Percentiles rank a stretch among this genome's conserved stretches.
These are phyloP conservation scores for Skeletonema costatum DNA, from an alignment of 108 stramenopile genomes.

Conservation along the genomic window DNA sequence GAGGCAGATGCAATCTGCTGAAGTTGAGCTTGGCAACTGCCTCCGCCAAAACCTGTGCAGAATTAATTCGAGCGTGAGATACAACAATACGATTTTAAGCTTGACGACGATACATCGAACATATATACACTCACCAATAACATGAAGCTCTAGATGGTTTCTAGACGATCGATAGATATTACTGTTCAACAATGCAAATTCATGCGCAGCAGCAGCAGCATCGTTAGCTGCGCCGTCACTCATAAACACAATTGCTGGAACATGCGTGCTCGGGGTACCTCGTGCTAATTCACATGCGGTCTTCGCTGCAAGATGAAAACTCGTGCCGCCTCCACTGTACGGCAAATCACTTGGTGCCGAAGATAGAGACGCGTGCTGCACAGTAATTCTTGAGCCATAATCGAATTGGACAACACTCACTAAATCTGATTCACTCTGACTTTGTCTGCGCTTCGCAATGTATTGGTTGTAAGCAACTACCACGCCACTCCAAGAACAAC, in stretches of 20 bases:
- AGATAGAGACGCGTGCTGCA: constrained; percentile 10
- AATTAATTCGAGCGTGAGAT: not conserved
- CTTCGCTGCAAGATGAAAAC: constrained; percentile 52
- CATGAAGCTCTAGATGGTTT: constrained; percentile 64
- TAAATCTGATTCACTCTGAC: constrained; percentile 54
- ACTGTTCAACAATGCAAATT: constrained; percentile 43
- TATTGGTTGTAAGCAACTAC: constrained; percentile 55
- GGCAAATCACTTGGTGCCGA: constrained; percentile 31
- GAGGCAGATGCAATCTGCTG: constrained; percentile 51
- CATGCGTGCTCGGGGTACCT: constrained; percentile 42
- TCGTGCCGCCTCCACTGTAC: constrained; percentile 42
- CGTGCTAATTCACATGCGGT: constrained; percentile 35
- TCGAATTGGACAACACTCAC: constrained; percentile 64
- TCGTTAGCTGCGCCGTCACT: constrained; percentile 60
- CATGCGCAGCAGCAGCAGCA: constrained; percentile 41
- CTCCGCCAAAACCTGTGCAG: constrained; percentile 35
- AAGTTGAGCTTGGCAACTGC: constrained; percentile 44
- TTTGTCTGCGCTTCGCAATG: constrained; percentile 38
- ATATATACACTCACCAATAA: constrained; percentile 37
- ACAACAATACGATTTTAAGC: not conserved
- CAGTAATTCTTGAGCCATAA: constrained; percentile 31
- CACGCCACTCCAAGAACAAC: constrained; percentile 50
- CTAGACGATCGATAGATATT: constrained; percentile 7
- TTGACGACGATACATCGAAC: not conserved
- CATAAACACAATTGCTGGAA: constrained; percentile 64